Base-by-base conservation (phyloP, 1,139 yeast genomes). In the Yueomyces sp. region DNA sequence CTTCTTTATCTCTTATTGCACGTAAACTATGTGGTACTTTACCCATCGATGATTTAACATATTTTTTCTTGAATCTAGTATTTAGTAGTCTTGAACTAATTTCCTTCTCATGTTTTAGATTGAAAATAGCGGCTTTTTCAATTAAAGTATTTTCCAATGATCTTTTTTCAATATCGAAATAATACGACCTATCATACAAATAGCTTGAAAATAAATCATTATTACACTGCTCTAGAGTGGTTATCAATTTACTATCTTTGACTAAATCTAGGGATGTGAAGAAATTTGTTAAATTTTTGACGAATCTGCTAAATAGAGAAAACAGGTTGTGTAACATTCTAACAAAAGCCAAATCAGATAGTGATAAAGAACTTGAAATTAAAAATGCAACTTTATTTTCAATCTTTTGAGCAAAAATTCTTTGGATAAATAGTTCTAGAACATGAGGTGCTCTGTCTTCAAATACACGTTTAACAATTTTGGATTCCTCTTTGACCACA, bases 371-470 rank as follows among this genome's bases (percentile, higher is more conserved):
- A 45, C 73, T 73, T 44, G 72, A 77, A 39, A 89, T 64, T 38
- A 83, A 66, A 1, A 75, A 66, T 47, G 79, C 79, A 25, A 86
- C 70, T 51, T 81, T 76, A 31, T 78, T 76, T 51, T 80, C 85
- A 36, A 89, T 66, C 52, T 78, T 73, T 56, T 84, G 94, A 0
- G 84, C 91, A 62, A 81, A 85, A 6, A 84, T 70, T 53, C 95
- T 73, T 56, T 83, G 86, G 36, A 85, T 67, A 53, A 89, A 81
- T 7, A 81, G 73, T 42, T 75, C 72, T 44, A 86, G 62, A 1
- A 87, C 95, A 28, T 75, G 72, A 0, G 76, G 62, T 1, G 81
- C 77, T 32, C 79, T 75, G 44, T 77, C 75, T 43, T 76, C 76
- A 56, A 87, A 87, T 3, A 87, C 91, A 47, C 76, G 79, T 42